Evolutionary conservation across 805 yeast species (phyloP).

Genomic region (Nakazawaea anatomiae): DNA sequence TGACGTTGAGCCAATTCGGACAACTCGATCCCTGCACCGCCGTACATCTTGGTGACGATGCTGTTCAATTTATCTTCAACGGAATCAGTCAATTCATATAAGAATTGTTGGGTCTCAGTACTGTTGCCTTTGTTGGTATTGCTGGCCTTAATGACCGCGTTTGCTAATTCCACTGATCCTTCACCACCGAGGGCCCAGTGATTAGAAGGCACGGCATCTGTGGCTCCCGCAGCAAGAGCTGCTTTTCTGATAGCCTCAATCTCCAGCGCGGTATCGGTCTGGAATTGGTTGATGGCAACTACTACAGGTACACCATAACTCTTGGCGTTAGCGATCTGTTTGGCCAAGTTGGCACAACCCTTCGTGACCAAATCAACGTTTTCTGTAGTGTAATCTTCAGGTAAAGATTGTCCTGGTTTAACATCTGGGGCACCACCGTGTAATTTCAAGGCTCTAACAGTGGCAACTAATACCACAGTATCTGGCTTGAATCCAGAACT

Average conservation of each 20-base stretch:
- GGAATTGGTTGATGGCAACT: constrained; percentile 77
- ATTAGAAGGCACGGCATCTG: constrained; percentile 72
- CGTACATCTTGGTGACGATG: constrained; percentile 74
- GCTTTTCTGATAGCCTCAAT: constrained; percentile 62
- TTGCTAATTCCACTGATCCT: constrained; percentile 72
- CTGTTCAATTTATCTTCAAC: constrained; percentile 63
- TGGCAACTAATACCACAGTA: constrained; percentile 75
- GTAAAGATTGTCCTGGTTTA: constrained; percentile 77
- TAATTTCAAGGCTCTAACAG: constrained; percentile 76
- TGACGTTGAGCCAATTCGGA: constrained; percentile 65
- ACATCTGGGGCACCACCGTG: constrained; percentile 91
- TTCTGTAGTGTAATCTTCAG: constrained; percentile 66
- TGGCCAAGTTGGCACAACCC: constrained; percentile 72
- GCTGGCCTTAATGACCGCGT: constrained; percentile 61
- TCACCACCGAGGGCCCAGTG: constrained; percentile 87
- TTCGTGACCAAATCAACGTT: constrained; percentile 60
- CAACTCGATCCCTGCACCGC: constrained; percentile 67
- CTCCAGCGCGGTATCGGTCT: constrained; percentile 65
- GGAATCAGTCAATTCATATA: constrained; percentile 55
- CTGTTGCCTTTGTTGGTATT: constrained; percentile 12
- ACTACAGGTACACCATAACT: constrained; percentile 73
- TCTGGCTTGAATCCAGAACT: constrained; percentile 77
- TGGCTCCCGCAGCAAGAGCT: constrained; percentile 73
- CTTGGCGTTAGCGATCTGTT: constrained; percentile 70
- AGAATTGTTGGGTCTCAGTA: constrained; percentile 35